These are phyloP conservation scores for Fagus crenata DNA, from an alignment of 306 rosid species.

Conservation along the genomic window DNA sequence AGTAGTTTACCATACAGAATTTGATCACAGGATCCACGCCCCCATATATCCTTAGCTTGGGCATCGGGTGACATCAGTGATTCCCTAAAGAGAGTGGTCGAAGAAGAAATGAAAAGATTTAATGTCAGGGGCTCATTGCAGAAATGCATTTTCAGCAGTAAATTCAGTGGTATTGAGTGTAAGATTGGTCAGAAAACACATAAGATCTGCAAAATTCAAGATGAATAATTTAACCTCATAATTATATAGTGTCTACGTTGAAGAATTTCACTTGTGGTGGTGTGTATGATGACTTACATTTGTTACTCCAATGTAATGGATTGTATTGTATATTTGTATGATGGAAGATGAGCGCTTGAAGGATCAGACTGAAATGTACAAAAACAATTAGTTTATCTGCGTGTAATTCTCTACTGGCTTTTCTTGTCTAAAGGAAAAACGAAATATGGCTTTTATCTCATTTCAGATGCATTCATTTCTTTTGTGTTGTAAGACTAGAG, in stretches of 20 bases:
- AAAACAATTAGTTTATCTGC: too few species aligned
- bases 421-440: not conserved
- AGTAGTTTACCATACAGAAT: not conserved
- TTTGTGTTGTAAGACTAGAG: not conserved
- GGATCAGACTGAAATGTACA: not conserved
- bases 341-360: not conserved
- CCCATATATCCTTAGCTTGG: constrained; percentile 91
- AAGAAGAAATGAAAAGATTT: constrained; percentile 45
- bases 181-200: constrained; percentile 64
- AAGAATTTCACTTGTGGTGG: not conserved
- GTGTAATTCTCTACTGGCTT: not conserved
- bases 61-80: constrained; percentile 59
- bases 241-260: not conserved
- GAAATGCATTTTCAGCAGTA: constrained; percentile 53
- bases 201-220: constrained; percentile 55
- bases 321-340: not conserved
- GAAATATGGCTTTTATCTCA: not conserved
- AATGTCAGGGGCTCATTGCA: constrained; percentile 37
- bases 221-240: constrained; percentile 21
- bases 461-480: not conserved
- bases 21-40: constrained; percentile 68
- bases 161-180: constrained; percentile 70
- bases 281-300: not conserved
- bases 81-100: constrained; percentile 50
- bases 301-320: not conserved